Evolutionary conservation across 1,139 yeast species (phyloP).

Genomic region (Pichia sp.): DNA sequence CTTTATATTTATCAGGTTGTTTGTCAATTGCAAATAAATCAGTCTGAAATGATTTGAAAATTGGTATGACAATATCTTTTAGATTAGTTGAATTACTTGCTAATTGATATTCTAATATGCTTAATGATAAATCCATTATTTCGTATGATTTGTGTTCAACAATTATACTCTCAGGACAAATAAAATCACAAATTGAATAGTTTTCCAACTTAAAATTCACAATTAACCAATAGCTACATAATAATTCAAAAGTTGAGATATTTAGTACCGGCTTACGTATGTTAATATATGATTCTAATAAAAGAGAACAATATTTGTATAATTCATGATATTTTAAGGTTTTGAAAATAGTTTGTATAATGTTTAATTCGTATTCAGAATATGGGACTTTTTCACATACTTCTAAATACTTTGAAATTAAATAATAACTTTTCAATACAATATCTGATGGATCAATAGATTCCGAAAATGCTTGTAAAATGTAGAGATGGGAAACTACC

Average conservation of each 20-base stretch:
- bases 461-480: conserved; percentile 16
- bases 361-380: conserved; percentile 13
- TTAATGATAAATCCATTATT: conserved; percentile 1
- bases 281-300: conserved; percentile 10
- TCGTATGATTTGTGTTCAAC: background rate
- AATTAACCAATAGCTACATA: background rate
- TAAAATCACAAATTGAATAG: background rate
- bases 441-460: background rate
- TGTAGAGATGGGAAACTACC: conserved; percentile 20
- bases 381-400: background rate
- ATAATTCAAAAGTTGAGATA: background rate
- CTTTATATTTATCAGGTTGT: conserved; percentile 26
- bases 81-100: background rate
- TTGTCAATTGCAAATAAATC: conserved; percentile 16
- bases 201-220: background rate
- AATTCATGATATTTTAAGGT: conserved; percentile 18
- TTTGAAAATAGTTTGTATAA: conserved; percentile 13
- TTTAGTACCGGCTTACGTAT: background rate
- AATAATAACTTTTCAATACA: conserved; percentile 18
- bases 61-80: background rate
- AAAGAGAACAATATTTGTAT: conserved; percentile 6
- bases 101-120: background rate
- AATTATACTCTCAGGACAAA: too few species aligned
- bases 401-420: conserved; percentile 15
- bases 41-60: background rate